These are phyloP conservation scores for Epichloe gansuensis DNA, from an alignment of 2,329 filamentous ascomycete species.

Conservation along the genomic window DNA sequence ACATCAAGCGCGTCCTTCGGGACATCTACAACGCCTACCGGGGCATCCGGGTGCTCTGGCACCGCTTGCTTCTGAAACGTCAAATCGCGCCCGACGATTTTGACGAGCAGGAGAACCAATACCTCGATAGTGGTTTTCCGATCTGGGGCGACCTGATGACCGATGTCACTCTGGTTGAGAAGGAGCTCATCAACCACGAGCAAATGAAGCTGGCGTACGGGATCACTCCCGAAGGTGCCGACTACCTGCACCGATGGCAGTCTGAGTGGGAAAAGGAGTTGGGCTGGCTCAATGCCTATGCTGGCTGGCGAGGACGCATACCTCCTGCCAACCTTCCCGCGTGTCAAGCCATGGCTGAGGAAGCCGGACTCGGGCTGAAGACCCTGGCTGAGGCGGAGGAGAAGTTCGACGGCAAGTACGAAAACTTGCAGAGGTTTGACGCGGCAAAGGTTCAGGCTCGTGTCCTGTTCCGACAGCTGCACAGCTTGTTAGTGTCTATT, in stretches of 20 bases:
- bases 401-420: constrained; percentile 5
- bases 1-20: neutral
- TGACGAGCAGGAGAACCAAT: neutral
- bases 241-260: constrained; percentile 2
- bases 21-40: constrained; percentile 2
- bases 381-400: constrained; percentile 3
- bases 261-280: constrained; percentile 7
- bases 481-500: neutral
- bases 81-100: neutral
- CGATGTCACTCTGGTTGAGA: neutral
- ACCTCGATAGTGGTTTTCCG: neutral
- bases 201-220: constrained; percentile 4
- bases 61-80: neutral
- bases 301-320: constrained; percentile 7
- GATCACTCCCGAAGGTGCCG: constrained; percentile 1
- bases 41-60: neutral
- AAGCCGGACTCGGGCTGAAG: neutral
- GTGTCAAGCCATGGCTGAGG: neutral
- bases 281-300: constrained; percentile 10
- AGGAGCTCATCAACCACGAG: neutral
- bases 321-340: neutral
- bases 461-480: neutral
- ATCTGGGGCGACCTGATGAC: constrained; percentile 2
- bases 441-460: neutral
- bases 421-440: neutral